Percentiles rank a stretch among this genome's conserved stretches.
These are phyloP conservation scores for Fusarium sulawesiense DNA, from an alignment of 2,329 filamentous ascomycete species.

Conservation along the genomic window DNA sequence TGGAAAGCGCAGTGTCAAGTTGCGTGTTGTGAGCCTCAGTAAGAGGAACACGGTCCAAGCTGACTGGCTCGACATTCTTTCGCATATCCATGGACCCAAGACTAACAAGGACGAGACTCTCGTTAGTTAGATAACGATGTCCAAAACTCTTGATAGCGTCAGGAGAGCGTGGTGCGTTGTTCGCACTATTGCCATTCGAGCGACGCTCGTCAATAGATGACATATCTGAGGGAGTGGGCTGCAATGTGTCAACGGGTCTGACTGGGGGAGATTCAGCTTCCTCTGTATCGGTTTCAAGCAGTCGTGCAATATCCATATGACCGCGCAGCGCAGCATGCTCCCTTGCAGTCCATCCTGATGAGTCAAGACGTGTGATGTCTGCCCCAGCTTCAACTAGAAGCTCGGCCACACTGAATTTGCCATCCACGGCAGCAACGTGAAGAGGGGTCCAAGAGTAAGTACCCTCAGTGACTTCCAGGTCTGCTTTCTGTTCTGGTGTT, in stretches of 20 bases:
- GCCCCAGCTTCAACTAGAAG: constrained; percentile 83
- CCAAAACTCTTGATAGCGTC: constrained; percentile 96
- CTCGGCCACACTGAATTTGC: constrained; percentile 78
- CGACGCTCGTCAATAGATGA: constrained; percentile 72
- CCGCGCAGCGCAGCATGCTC: constrained; percentile 93
- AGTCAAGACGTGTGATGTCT: constrained; percentile 78
- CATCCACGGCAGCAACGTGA: constrained; percentile 92
- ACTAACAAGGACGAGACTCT: constrained; percentile 91
- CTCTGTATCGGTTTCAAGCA: constrained; percentile 67
- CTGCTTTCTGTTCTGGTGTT: constrained; percentile 74
- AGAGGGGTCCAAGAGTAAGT: constrained; percentile 96
- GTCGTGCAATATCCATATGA: constrained; percentile 82
- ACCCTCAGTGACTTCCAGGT: constrained; percentile 82
- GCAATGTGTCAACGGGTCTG: constrained; percentile 39
- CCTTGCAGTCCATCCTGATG: constrained; percentile 92
- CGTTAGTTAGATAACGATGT: constrained; percentile 90
- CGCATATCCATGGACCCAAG: constrained; percentile 95
- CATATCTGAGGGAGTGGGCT: constrained; percentile 52
- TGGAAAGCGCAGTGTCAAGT: constrained; percentile 90
- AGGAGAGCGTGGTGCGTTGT: constrained; percentile 62
- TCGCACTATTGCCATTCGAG: constrained; percentile 63
- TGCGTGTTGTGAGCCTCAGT: constrained; percentile 91
- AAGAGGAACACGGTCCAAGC: constrained; percentile 87
- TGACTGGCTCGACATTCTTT: constrained; percentile 83
- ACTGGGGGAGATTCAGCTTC: constrained; percentile 45